Evolutionary conservation across 1,139 yeast species (phyloP).

Genomic region (Yamadazyma aaseri): DNA sequence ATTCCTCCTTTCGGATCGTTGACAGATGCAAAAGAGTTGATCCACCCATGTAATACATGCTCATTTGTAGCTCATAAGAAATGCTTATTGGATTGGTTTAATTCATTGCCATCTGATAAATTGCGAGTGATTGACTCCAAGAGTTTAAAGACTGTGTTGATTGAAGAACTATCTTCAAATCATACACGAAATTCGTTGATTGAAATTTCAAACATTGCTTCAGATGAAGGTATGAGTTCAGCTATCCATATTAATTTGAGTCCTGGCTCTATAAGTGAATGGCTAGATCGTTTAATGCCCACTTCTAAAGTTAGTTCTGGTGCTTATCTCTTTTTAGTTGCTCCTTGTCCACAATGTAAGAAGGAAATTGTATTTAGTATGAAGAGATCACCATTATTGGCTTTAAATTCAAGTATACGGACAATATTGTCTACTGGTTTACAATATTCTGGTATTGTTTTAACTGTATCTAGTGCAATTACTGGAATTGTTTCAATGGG

Average conservation of each 20-base stretch:
- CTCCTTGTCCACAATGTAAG: constrained; percentile 48
- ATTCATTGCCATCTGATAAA: constrained; percentile 34
- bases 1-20: constrained; percentile 42
- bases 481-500: constrained; percentile 45
- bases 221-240: not conserved
- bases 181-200: constrained; percentile 5
- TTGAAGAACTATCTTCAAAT: constrained; percentile 1
- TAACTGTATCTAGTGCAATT: constrained; percentile 41
- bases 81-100: constrained; percentile 46
- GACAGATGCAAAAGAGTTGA: constrained; percentile 38
- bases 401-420: constrained; percentile 21
- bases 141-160: not conserved
- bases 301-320: constrained; percentile 2
- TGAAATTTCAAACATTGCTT: constrained; percentile 14
- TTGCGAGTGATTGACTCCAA: constrained; percentile 22
- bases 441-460: constrained; percentile 32
- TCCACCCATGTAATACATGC: constrained; percentile 44
- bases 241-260: constrained; percentile 6
- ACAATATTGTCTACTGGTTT: constrained; percentile 22
- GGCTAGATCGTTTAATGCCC: constrained; percentile 18
- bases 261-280: constrained; percentile 14
- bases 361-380: constrained; percentile 35
- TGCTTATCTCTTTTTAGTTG: constrained; percentile 20
- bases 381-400: constrained; percentile 29
- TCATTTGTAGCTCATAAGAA: constrained; percentile 37